phyloP scores from a whole-genome alignment of 2,329 filamentous ascomycete genomes.

The Colletotrichum theobromicola region DNA sequence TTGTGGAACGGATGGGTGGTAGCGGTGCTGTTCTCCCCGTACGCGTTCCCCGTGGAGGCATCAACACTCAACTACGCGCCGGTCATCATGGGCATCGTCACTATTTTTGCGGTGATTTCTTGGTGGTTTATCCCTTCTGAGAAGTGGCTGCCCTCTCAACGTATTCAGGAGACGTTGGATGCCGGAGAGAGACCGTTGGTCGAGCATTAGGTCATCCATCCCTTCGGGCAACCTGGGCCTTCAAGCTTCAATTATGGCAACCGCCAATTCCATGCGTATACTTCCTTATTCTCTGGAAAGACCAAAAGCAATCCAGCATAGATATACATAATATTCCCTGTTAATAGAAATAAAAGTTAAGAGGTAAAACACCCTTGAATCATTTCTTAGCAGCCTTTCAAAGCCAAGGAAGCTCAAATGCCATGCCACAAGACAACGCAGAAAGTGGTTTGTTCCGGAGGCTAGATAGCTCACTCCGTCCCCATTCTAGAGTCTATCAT shows the following conservation, averaged over 20 bases:
- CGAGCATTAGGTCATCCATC: neutral
- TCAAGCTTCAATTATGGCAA: neutral
- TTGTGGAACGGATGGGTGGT: constrained; percentile 57
- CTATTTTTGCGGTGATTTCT: constrained; percentile 50
- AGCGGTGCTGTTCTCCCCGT: constrained; percentile 51
- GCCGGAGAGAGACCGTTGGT: constrained; percentile 18
- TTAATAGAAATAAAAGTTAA: neutral
- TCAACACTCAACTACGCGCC: constrained; percentile 53
- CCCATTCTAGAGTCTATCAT: no score
- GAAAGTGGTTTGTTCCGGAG: no score
- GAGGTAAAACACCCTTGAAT: neutral
- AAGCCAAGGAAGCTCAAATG: neutral
- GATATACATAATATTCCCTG: neutral
- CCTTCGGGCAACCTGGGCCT: neutral
- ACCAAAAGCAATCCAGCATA: neutral
- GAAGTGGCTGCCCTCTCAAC: constrained; percentile 47
- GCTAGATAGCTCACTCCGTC: no score
- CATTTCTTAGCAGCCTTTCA: neutral
- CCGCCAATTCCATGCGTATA: neutral
- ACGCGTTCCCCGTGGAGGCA: constrained; percentile 46
- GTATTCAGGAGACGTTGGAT: constrained; percentile 42
- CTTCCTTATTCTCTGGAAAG: neutral
- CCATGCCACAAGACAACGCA: neutral
- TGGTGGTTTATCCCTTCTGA: constrained; percentile 54
- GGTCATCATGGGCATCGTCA: constrained; percentile 55